phyloP scores from a whole-genome alignment of 768 basidiomycete genomes.

The Tulasnella sp. region DNA sequence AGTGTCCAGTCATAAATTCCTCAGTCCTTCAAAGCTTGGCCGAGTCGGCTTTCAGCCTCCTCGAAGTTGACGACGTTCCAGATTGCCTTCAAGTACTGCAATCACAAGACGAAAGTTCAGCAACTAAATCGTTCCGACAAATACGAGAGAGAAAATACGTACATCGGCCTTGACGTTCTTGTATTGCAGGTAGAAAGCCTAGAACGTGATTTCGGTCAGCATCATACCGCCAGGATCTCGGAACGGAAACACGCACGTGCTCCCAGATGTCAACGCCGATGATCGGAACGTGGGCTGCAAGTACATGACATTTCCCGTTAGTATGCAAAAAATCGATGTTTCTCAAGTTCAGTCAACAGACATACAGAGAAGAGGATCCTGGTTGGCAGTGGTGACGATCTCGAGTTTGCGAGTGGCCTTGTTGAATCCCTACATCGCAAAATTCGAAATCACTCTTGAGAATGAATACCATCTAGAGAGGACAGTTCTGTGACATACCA shows the following conservation, averaged over 20 bases:
- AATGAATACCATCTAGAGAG: background rate
- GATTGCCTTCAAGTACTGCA: constrained; percentile 83
- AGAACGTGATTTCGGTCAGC: background rate
- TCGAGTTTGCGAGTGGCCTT: constrained; percentile 60
- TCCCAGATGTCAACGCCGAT: constrained; percentile 98
- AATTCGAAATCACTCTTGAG: background rate
- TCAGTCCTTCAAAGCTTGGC: constrained; percentile 25
- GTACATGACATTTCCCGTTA: background rate
- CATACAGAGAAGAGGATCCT: constrained; percentile 77
- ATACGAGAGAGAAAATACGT: constrained; percentile 26
- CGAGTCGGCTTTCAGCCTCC: constrained; percentile 61
- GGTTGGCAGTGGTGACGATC: constrained; percentile 88
- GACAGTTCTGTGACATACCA: constrained; percentile 37
- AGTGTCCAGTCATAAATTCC: too few species aligned
- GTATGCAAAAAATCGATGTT: background rate
- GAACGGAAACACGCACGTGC: constrained; percentile 43
- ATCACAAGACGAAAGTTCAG: background rate
- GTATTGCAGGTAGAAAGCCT: constrained; percentile 74
- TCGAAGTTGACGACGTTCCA: constrained; percentile 96
- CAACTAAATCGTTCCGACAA: background rate
- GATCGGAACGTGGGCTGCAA: constrained; percentile 69
- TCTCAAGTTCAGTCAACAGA: background rate
- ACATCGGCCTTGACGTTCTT: constrained; percentile 91
- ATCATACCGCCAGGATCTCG: background rate
- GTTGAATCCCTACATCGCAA: constrained; percentile 50